Evolutionary conservation across 768 basidiomycete genomes (phyloP), one percentile per base, ranked within the genome.

Genomic region (Trametes punicea): DNA sequence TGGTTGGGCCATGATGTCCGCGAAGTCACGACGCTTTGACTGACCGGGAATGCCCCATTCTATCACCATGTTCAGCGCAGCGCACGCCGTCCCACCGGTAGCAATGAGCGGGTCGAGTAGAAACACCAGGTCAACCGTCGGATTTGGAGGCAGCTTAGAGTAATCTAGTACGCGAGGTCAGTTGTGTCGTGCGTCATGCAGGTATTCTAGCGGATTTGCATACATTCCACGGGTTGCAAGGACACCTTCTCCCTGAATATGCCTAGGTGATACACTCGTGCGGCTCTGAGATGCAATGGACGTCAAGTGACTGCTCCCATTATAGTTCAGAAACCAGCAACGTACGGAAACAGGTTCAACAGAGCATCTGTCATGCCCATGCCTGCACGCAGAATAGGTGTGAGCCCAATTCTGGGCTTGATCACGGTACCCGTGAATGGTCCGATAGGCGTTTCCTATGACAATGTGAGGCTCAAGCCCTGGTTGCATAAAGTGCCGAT

Each of bases 81-180:
- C 94, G 59, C 81, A 79, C 2, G 90, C 93, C 4, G 96, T 98
- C 10, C 93, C 90, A 48, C 94, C 96, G 2, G 96, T 98, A 0
- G 96, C 96, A 64, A 98, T 86, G 29, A 98, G 73, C 16, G 96
- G 96, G 63, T 98, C 96, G 27, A 98, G 77, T 21, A 98, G 75
- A 73, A 85, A 92, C n/a, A 93, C 85, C 36, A 81, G 71, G 65
- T 98, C 95, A 13, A 95, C 81, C 0, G 87, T 83, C 3, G 87
- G 83, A 8, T 75, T 73, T 33, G 83, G 73, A 11, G 93, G 94
- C 31, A 96, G 78, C 73, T 95, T 95, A 48, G 92, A 94, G 71
- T 93, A 92, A 69, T 96, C 93, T 95, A 42, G 3, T 9, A 41
- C 38, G 26, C 15, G n/a, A 11, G 11, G 33, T 44, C 13, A 34